Evolutionary conservation across 202 grass and related monocot genomes (phyloP).

Genomic region (Cymbopogon flexuosus): DNA sequence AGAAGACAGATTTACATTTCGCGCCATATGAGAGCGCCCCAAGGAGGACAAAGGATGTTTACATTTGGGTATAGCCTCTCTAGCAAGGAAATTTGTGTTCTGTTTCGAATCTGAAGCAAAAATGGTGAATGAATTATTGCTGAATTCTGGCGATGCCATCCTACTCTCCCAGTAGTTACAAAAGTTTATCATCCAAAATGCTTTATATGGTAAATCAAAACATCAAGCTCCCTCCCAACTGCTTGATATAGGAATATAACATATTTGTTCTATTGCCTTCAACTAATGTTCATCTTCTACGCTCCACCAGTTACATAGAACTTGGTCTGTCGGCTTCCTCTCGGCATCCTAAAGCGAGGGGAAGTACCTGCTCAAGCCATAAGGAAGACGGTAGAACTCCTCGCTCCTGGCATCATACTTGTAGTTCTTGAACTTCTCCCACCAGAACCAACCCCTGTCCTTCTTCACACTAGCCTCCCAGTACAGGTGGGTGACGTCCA

Average conservation of each 20-base stretch:
- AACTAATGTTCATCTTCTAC: conserved; percentile 23
- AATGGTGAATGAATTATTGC: background rate
- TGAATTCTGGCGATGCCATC: background rate
- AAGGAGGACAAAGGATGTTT: too few relatives aligned
- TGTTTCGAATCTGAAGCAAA: conserved; percentile 10
- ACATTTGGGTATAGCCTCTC: too few relatives aligned
- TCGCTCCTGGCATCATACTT: conserved; percentile 57
- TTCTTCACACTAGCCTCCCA: conserved; percentile 51
- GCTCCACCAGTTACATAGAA: background rate
- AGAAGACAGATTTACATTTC: too few relatives aligned
- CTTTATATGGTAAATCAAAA: conserved; percentile 15
- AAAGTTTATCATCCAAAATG: conserved; percentile 25
- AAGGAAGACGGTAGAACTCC: conserved; percentile 88
- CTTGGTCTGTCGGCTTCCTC: background rate
- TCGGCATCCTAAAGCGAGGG: conserved; percentile 54
- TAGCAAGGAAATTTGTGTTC: background rate
- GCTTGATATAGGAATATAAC: background rate
- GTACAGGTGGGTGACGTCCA: conserved; percentile 66
- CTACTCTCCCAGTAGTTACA: background rate
- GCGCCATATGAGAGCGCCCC: too few relatives aligned
- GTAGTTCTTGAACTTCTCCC: conserved; percentile 73
- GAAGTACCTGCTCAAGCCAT: conserved; percentile 80
- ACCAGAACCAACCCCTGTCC: conserved; percentile 80
- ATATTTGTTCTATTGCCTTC: background rate
- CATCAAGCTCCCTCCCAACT: conserved; percentile 13